Evolutionary conservation across 2,329 filamentous ascomycete genomes (phyloP).

Genomic region (Orbilia ellipsospora): DNA sequence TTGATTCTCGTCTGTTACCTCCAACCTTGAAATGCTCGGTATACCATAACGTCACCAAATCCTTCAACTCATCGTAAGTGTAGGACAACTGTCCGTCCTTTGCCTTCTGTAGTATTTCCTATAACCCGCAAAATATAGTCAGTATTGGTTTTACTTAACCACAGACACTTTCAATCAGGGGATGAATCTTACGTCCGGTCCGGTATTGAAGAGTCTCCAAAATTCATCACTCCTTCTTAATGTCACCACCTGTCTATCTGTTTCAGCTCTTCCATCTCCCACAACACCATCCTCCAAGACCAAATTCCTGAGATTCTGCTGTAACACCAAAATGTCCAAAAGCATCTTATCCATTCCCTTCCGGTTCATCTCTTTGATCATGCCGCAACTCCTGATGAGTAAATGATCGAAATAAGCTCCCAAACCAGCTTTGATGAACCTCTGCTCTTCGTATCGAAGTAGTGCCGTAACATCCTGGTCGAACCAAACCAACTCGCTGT

Average conservation of each 20-base stretch:
- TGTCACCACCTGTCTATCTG: conserved; percentile 35
- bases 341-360: conserved; percentile 88
- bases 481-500: conserved; percentile 84
- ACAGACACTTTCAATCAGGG: not conserved
- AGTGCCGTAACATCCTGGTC: conserved; percentile 82
- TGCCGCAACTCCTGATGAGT: conserved; percentile 76
- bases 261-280: conserved; percentile 56
- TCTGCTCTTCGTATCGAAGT: conserved; percentile 76
- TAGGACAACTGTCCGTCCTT: conserved; percentile 63
- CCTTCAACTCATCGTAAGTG: conserved; percentile 75
- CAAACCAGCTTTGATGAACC: conserved; percentile 81
- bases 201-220: conserved; percentile 44
- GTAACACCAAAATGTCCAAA: conserved; percentile 91
- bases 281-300: conserved; percentile 69
- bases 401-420: conserved; percentile 81
- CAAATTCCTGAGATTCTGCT: conserved; percentile 96
- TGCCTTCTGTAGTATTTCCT: conserved; percentile 58
- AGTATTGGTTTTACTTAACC: not conserved
- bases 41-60: conserved; percentile 74
- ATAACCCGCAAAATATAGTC: not conserved
- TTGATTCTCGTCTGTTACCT: conserved; percentile 76
- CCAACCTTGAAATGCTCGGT: conserved; percentile 67
- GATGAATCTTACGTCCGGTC: conserved; percentile 38
- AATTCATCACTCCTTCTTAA: conserved; percentile 43
- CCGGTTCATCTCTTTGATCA: conserved; percentile 83